These are phyloP conservation scores for Beauveria scarabaeidicola DNA, from an alignment of 2,329 filamentous ascomycete species.

Conservation along the genomic window DNA sequence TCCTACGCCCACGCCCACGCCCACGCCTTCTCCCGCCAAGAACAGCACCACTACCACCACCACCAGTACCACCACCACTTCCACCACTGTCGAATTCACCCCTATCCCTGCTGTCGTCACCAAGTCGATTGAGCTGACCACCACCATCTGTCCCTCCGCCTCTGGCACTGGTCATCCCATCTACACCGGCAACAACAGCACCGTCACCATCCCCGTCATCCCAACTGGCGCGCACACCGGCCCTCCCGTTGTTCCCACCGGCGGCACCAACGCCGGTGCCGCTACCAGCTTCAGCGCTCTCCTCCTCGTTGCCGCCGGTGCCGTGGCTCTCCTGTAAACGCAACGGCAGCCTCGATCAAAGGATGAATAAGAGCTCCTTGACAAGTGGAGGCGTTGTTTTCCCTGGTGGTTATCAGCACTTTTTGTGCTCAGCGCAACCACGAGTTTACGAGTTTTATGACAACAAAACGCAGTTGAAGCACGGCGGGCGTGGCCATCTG, in stretches of 20 bases:
- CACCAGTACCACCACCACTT: neutral
- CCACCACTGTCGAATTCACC: neutral
- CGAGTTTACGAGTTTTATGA: conserved; percentile 27
- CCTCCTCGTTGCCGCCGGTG: conserved; percentile 27
- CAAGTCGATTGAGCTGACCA: conserved; percentile 18
- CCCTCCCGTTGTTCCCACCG: conserved; percentile 17
- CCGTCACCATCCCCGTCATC: conserved; percentile 19
- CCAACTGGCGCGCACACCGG: conserved; percentile 14
- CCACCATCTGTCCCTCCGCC: conserved; percentile 19
- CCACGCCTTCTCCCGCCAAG: conserved; percentile 20
- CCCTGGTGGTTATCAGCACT: conserved; percentile 8
- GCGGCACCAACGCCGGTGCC: conserved; percentile 20
- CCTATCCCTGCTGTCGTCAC: conserved; percentile 15
- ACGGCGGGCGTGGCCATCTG: conserved; percentile 1
- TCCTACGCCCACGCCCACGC: conserved; percentile 23
- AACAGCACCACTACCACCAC: conserved; percentile 11
- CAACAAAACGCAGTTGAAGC: neutral
- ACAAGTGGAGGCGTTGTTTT: conserved; percentile 18
- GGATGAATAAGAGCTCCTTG: conserved; percentile 15
- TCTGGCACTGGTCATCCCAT: conserved; percentile 21
- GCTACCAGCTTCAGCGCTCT: conserved; percentile 27
- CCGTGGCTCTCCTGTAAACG: conserved; percentile 27
- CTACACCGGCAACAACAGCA: conserved; percentile 26
- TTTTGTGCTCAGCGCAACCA: conserved; percentile 21
- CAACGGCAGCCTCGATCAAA: neutral